Evolutionary conservation across 225 moss, liverwort and hornwort genomes (phyloP), one percentile per base, ranked within the genome.

Genomic region (Neckera pumila): DNA sequence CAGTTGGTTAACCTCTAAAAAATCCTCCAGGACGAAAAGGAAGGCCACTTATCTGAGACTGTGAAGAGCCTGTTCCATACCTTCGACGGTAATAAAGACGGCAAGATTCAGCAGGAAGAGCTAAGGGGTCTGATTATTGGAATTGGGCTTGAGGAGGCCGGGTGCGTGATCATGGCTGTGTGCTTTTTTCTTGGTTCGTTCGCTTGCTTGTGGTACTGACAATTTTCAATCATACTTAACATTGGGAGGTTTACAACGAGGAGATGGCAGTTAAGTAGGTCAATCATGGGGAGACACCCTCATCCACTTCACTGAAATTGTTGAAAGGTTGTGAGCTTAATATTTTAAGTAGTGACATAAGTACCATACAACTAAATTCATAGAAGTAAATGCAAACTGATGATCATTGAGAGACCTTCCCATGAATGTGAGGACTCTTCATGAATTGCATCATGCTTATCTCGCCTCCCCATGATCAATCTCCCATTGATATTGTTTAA

Each of bases 1-100:
- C 47, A 47, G 22, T 59, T 38, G 34, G 30, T 47, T 80, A 76
- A 66, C 33, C 42, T 76, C 74, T 51, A 13, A 71, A 72, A 47
- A 60, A 43, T 87, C 47, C 60, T 84, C 84, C 93, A 96, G 97
- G 95, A 94, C 57, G 88, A 86, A 54, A 84, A 86, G 25, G 89
- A 89, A 74, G 93, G 95, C 47, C 88, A 89, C 67, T 91, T 96
- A 34, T 82, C 74, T 61, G 93, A 91, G 54, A 91, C 88, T 84
- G 88, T 95, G 92, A 95, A 93, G 87, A 89, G 88, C 66, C 90
- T 98, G 53, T 98, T 97, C 56, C 76, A 83, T 40, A 80, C 98
- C n/a, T 98, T 98, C 88, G 98, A 98, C 85, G 81, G 89, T 31
- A 98, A 98, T 80, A 95, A 93, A 89, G 97, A 98, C 86, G 98